Conservation (phyloP, 441 rosid species). For the Gossypium lobatum region DNA sequence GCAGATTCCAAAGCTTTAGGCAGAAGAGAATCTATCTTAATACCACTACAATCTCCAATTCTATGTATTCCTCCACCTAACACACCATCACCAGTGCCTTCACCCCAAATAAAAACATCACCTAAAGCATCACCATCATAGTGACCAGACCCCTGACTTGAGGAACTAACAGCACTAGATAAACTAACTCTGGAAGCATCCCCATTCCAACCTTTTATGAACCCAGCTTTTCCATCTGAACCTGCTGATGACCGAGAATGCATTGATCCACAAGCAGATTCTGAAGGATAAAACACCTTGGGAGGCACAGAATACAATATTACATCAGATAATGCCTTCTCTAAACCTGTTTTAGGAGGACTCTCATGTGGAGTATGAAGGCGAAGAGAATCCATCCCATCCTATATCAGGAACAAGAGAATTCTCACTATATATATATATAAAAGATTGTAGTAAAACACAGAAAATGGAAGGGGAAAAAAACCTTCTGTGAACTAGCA, state of each 20-base stretch:
- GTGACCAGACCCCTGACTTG: conserved; percentile 59
- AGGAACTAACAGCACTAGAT: conserved; percentile 55
- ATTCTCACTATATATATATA: conserved; percentile 17
- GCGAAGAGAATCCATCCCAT: conserved; percentile 39
- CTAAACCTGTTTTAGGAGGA: conserved; percentile 41
- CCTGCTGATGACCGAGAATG: conserved; percentile 56
- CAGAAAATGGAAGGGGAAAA: conserved; percentile 12
- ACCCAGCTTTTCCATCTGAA: conserved; percentile 42
- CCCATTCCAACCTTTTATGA: conserved; percentile 26
- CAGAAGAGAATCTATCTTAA: conserved; percentile 38
- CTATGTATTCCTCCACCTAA: conserved; percentile 45
- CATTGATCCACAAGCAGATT: conserved; percentile 39
- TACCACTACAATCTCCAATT: conserved; percentile 29
- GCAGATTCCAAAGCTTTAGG: conserved; percentile 54
- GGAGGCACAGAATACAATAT: conserved; percentile 34
- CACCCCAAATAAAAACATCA: conserved; percentile 57
- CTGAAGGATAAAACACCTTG: conserved; percentile 40
- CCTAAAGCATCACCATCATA: conserved; percentile 55
- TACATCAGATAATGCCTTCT: conserved; percentile 40
- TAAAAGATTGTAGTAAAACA: conserved; percentile 4
- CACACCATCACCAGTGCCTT: conserved; percentile 46
- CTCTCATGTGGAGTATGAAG: conserved; percentile 37
- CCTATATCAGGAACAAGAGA: conserved; percentile 39
- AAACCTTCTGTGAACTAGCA: conserved; percentile 45
- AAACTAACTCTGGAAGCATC: conserved; percentile 53